Evolutionary conservation across 176 grass and related monocot species (phyloP).

Genomic region (Chloris gayana): DNA sequence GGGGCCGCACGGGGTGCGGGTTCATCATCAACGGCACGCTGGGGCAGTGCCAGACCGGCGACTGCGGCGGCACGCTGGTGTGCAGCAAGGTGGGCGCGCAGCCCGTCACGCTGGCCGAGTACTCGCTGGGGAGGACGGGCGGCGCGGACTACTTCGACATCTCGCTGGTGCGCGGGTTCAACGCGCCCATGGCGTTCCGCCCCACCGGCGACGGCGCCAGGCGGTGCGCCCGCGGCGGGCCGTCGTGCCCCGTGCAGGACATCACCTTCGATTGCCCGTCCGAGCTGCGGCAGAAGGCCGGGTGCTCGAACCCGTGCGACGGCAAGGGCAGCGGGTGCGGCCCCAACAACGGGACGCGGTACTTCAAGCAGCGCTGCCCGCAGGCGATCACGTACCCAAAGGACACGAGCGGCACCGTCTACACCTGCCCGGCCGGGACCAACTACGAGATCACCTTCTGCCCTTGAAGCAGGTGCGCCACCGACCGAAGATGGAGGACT

Average conservation of each 20-base stretch:
- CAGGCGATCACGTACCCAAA: constrained; percentile 46
- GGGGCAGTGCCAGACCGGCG: constrained; percentile 52
- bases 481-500: not conserved
- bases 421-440: constrained; percentile 46
- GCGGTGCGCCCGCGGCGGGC: constrained; percentile 28
- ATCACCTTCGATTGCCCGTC: constrained; percentile 35
- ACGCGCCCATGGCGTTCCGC: constrained; percentile 51
- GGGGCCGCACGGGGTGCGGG: constrained; percentile 42
- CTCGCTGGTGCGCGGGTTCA: constrained; percentile 58
- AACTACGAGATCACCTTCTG: constrained; percentile 59
- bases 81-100: not conserved
- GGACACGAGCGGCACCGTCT: constrained; percentile 11
- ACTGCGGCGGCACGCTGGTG: constrained; percentile 44
- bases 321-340: not conserved
- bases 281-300: constrained; percentile 26
- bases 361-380: constrained; percentile 58
- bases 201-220: constrained; percentile 10
- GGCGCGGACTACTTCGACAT: constrained; percentile 41
- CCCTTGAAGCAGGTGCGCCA: constrained; percentile 19
- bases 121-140: constrained; percentile 12
- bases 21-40: constrained; percentile 36
- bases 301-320: constrained; percentile 42
- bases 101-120: constrained; percentile 53
- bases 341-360: constrained; percentile 39
- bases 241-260: constrained; percentile 12